A percentile compares a stretch with the other conserved stretches of the same genome.
Conservation (phyloP, 2,329 filamentous ascomycete genomes). For the Arthroderma sp. region DNA sequence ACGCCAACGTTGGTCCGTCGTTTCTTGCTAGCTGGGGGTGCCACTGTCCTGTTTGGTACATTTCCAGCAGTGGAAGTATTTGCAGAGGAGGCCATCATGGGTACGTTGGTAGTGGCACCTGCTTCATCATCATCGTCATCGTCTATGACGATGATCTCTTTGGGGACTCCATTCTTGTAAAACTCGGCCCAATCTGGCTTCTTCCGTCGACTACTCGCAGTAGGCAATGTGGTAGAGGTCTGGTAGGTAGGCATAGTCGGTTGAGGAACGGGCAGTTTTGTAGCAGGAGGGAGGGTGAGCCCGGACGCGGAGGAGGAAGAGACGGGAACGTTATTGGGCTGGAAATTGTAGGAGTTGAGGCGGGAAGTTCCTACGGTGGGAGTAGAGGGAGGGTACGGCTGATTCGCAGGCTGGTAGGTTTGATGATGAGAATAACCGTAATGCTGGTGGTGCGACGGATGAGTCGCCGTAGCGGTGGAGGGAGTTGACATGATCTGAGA, state of each 20-base stretch:
- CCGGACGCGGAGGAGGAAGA: conserved; percentile 9
- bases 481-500: conserved; percentile 58
- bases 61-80: conserved; percentile 22
- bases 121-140: conserved; percentile 40
- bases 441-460: conserved; percentile 54
- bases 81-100: conserved; percentile 11
- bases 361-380: conserved; percentile 27
- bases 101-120: conserved; percentile 15
- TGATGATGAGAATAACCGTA: conserved; percentile 49
- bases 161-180: conserved; percentile 69
- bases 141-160: conserved; percentile 75
- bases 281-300: conserved; percentile 4
- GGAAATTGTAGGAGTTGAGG: conserved; percentile 32
- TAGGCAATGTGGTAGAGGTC: conserved; percentile 8
- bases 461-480: conserved; percentile 60
- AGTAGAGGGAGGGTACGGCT: conserved; percentile 38
- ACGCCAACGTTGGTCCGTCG: conserved; percentile 51
- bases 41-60: conserved; percentile 17
- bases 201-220: conserved; percentile 11
- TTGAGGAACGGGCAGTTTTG: conserved; percentile 2
- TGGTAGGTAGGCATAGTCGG: conserved; percentile 6
- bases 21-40: conserved; percentile 50
- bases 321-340: conserved; percentile 20
- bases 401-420: conserved; percentile 41
- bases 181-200: conserved; percentile 64